Evolutionary conservation across 2,329 filamentous ascomycete genomes (phyloP).

Genomic region (Kalmusia sp.): DNA sequence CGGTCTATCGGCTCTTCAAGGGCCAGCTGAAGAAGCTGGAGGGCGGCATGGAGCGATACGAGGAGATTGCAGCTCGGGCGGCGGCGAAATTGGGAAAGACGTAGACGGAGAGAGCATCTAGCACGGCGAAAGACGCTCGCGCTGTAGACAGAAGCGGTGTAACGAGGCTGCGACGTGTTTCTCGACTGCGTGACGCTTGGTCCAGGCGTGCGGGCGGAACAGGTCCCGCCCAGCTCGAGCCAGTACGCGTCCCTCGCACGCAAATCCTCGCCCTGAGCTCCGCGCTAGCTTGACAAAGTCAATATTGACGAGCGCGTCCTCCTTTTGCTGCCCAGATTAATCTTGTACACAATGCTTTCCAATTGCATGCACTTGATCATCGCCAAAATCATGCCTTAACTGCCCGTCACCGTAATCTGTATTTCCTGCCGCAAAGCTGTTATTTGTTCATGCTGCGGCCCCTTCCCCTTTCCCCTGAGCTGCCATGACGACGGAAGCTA

Average conservation of each 20-base stretch:
- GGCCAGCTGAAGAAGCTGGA: constrained; percentile 44
- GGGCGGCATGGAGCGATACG: constrained; percentile 49
- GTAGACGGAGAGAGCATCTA: not conserved
- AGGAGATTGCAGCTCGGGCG: constrained; percentile 41
- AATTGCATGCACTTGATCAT: constrained; percentile 21
- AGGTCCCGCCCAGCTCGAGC: not conserved
- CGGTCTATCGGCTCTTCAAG: constrained; percentile 43
- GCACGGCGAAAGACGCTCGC: not conserved
- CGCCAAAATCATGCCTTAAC: constrained; percentile 39
- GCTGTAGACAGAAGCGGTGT: not conserved
- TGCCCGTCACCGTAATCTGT: constrained; percentile 7
- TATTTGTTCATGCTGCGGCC: constrained; percentile 3
- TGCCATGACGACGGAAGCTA: constrained; percentile 13
- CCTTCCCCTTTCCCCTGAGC: constrained; percentile 6
- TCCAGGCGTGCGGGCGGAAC: constrained; percentile 5
- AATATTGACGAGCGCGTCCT: constrained; percentile 34
- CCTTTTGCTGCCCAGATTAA: constrained; percentile 29
- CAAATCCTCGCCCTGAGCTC: constrained; percentile 35
- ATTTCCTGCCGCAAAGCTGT: constrained; percentile 9
- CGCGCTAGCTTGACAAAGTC: constrained; percentile 25
- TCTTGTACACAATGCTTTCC: constrained; percentile 12
- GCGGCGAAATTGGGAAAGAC: constrained; percentile 33
- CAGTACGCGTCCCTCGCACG: constrained; percentile 14
- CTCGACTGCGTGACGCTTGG: not conserved
- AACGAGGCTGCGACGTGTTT: not conserved